Evolutionary conservation across 495 filamentous ascomycete species (phyloP), one percentile per base, ranked within the genome.

Genomic region (Xylaria intraflava): DNA sequence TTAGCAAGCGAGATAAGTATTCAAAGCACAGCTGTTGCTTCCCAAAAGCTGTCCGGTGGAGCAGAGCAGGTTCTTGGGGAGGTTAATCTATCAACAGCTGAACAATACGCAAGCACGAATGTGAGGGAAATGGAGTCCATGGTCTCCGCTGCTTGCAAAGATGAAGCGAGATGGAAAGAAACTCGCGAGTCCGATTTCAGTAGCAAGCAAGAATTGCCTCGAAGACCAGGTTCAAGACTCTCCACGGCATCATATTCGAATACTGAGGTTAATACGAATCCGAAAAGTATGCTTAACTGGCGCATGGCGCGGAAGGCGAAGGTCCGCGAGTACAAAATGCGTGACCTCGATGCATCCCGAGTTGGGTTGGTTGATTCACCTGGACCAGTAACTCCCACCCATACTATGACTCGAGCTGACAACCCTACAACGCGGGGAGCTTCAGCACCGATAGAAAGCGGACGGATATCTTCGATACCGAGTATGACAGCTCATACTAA

Each of bases 221-320:
- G 23, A 27, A 17, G 14, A 8, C 23, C 33, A 29, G 6, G 12
- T 20, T 46, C 22, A 19, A 6, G 27, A 9, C 31, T 41, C 9
- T 53, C 45, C 0, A 39, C 22, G 11, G 22, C 23, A 14, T 43
- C 33, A 6, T 4, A 41, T 42, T 17, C 19, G 12, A 41, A 29
- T 19, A 8, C 16, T 11, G 35, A 58, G 11, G 11, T 29, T 16
- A 43, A 40, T 17, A 5, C 19, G 23, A 22, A 40, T 44, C 38
- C 35, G 0, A 49, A 36, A 35, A 57, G 41, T 27, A 51, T 60
- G 17, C 12, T 52, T 22, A 49, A 61, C 50, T 47, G 58, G 16
- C 54, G 58, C 22, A 16, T 57, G 30, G 58, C 54, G 17, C 44
- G 58, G n/a, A 53, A 53, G 44, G 54, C 54, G 17, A 56, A 49